Evolutionary conservation across 441 rosid species (phyloP).

Genomic region (Populus tomentosa): DNA sequence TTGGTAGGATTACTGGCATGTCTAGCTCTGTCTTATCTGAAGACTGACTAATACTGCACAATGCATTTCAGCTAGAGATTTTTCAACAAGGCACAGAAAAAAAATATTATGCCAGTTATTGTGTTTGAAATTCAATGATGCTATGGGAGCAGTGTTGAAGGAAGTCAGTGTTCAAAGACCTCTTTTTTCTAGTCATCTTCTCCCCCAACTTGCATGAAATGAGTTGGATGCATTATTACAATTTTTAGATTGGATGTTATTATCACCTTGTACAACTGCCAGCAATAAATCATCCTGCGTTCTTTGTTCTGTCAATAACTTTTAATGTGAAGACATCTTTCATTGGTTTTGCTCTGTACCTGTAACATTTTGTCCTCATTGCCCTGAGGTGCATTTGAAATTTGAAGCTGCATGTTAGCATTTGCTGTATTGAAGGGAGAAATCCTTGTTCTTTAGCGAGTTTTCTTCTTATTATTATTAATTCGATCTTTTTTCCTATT

Average conservation of each 20-base stretch:
- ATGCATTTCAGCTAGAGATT: background rate
- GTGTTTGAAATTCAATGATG: background rate
- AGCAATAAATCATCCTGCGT: constrained; percentile 4
- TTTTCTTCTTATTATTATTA: background rate
- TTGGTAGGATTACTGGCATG: background rate
- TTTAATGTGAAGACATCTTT: background rate
- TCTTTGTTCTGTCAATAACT: background rate
- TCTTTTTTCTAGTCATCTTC: background rate
- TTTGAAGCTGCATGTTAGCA: background rate
- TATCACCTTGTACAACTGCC: background rate
- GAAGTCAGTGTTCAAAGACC: background rate
- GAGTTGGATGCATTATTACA: background rate
- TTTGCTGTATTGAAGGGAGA: background rate
- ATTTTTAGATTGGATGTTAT: background rate
- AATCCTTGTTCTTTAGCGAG: background rate
- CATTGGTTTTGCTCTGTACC: background rate
- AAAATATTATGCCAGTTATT: background rate
- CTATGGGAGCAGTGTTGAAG: background rate
- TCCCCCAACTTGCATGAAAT: background rate
- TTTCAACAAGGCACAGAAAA: background rate
- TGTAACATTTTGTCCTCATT: background rate
- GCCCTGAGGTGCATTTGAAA: background rate
- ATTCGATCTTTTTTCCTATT: constrained; percentile 5
- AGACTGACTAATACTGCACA: background rate
- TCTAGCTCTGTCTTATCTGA: background rate